Conservation (phyloP, 495 filamentous ascomycete species). For the Tuber brumale region DNA sequence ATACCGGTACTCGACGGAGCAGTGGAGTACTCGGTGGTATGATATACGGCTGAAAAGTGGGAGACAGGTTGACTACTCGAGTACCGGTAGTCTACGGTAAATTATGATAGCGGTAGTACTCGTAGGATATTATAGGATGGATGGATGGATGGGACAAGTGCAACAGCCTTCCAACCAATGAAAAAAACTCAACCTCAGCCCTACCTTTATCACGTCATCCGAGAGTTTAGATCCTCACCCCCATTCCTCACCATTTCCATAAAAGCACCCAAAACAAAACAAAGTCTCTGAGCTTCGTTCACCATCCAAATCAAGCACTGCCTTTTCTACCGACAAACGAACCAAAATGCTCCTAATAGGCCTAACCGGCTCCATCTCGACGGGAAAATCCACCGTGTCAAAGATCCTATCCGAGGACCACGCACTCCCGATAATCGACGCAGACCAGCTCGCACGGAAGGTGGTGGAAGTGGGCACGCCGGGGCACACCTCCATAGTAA, state of each 20-base stretch:
- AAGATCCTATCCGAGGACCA: constrained; percentile 71
- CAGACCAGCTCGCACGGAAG: constrained; percentile 80
- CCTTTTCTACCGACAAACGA: constrained; percentile 2
- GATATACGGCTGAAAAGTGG: neutral
- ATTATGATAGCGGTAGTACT: too few relatives aligned
- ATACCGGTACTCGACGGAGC: neutral
- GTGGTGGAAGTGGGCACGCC: constrained; percentile 85
- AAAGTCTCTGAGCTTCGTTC: neutral
- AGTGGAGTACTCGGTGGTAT: neutral
- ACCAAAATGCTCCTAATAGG: constrained; percentile 83
- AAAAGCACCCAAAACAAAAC: neutral
- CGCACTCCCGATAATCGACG: constrained; percentile 87
- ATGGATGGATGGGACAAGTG: neutral
- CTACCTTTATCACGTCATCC: neutral
- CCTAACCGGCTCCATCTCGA: constrained; percentile 94
- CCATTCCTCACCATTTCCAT: neutral
- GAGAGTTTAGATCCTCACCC: neutral
- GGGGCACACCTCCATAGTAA: constrained; percentile 72
- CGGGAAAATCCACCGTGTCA: constrained; percentile 95
- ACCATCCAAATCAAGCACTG: neutral
- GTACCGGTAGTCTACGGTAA: neutral
- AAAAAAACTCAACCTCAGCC: neutral
- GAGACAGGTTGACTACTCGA: too few relatives aligned
- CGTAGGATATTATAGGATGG: too few relatives aligned
- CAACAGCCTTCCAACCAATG: neutral